Percentiles rank a stretch among this genome's conserved stretches.
phyloP scores from a whole-genome alignment of 2,329 filamentous ascomycete species.

The Penicillium crustosum region DNA sequence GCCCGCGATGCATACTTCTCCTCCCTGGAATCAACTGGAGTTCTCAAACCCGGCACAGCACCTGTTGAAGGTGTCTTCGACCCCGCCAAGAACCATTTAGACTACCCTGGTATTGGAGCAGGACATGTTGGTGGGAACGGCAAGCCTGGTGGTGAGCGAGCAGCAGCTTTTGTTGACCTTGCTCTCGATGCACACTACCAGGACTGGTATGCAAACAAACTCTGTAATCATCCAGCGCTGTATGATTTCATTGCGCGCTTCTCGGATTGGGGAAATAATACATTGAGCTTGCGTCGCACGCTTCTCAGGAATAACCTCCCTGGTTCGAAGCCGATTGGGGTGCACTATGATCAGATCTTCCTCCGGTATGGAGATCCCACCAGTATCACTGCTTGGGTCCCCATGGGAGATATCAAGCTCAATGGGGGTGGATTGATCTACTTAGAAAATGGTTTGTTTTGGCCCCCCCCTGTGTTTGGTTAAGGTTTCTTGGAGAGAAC shows the following conservation, averaged over 20 bases:
- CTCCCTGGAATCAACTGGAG: slow-evolving; percentile 55
- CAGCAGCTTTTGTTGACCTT: slow-evolving; percentile 49
- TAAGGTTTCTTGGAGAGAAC: not conserved
- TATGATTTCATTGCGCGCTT: slow-evolving; percentile 52
- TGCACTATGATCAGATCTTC: slow-evolving; percentile 63
- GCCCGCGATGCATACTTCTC: slow-evolving; percentile 56
- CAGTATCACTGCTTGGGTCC: slow-evolving; percentile 58
- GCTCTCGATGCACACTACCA: slow-evolving; percentile 56
- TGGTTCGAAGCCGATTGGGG: slow-evolving; percentile 57
- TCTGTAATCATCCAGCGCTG: slow-evolving; percentile 55
- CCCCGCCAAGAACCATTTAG: slow-evolving; percentile 39
- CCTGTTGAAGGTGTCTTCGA: slow-evolving; percentile 58
- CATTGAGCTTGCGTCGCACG: slow-evolving; percentile 49
- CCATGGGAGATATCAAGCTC: slow-evolving; percentile 55
- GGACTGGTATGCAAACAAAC: slow-evolving; percentile 54
- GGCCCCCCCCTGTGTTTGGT: not conserved
- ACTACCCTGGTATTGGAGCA: slow-evolving; percentile 57
- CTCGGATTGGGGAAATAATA: slow-evolving; percentile 55
- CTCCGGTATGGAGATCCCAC: slow-evolving; percentile 56
- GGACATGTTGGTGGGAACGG: slow-evolving; percentile 49
- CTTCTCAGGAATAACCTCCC: slow-evolving; percentile 59
- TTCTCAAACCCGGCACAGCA: slow-evolving; percentile 55
- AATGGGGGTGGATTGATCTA: slow-evolving; percentile 61
- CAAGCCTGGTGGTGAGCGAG: slow-evolving; percentile 47
- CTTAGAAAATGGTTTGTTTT: slow-evolving; percentile 47